Base-by-base conservation (phyloP, 768 basidiomycete species). In the Myochromella boudieri region DNA sequence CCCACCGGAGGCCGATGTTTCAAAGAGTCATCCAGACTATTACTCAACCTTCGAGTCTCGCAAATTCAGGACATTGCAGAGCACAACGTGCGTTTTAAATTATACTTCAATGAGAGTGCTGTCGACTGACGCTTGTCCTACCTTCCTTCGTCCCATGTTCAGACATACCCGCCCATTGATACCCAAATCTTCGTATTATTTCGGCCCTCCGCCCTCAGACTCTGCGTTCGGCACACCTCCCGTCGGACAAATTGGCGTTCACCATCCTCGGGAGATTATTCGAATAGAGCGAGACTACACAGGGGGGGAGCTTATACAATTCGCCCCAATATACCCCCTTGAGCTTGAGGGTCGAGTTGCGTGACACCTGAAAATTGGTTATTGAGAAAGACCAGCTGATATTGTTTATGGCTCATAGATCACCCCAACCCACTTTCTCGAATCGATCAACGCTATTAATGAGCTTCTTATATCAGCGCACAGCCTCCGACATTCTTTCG, bases 341-440 rank as follows among this genome's bases (percentile, higher is more conserved):
- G 97, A 99, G 65, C 74, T 99, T 4, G 95, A 97, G 56, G 91
- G 92, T 37, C 78, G 97, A 65, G 94, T 95, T n/a, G 58, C 60
- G 89, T 71, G 29, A 42, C 17, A 39, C 27, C 21, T n/a, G 20
- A 37, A 28, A 31, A 42, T 37, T 48, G 31, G 8, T 24, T 38
- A 11, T 36, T 37, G 29, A 37, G 39, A n/a, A 46, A 44, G 18
- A 34, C 14, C 6, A 34, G 5, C 33, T 17, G 6, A 6, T 14
- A 17, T 6, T 6, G 7, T 17, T 34, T 31, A 26, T 26, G 33
- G 42, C 3, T 11, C 29, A 17, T 59, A 97, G 94, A 82, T 99
- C 59, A 88, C 90, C 8, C 91, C 95, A 18, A 90, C 87, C 3
- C 84, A 92, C 57, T 97, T 95, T 63, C 76, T 88, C 34, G 86